These are phyloP conservation scores for Suaeda aralocaspica DNA, from an alignment of 148 eudicot genomes.

Conservation along the genomic window DNA sequence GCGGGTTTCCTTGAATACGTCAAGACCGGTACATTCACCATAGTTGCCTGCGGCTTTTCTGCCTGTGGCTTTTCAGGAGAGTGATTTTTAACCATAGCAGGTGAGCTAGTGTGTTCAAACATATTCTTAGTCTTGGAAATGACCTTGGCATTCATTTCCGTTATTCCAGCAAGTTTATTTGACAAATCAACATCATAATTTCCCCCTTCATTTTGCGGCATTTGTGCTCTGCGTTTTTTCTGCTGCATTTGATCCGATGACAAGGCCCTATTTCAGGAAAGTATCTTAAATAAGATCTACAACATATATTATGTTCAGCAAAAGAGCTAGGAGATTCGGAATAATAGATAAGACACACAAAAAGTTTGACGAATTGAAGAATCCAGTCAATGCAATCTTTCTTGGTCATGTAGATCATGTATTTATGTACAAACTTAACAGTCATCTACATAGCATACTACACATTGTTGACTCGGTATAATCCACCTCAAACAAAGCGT, in stretches of 20 bases:
- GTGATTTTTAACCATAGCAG: conserved; percentile 10
- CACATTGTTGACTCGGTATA: background rate
- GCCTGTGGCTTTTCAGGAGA: conserved; percentile 7
- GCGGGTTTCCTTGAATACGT: conserved; percentile 10
- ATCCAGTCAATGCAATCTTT: background rate
- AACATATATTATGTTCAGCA: background rate
- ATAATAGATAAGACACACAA: background rate
- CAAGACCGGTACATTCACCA: conserved; percentile 20
- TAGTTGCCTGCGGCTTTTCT: conserved; percentile 7
- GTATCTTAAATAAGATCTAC: background rate
- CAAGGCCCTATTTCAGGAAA: conserved; percentile 9
- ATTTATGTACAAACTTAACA: background rate
- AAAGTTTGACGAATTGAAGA: background rate
- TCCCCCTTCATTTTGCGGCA: background rate
- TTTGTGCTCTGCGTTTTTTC: conserved; percentile 2
- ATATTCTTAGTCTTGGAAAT: background rate
- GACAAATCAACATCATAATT: conserved; percentile 11
- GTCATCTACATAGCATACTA: background rate
- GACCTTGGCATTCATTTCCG: background rate
- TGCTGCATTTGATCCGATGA: conserved; percentile 12
- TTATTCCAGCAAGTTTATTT: conserved; percentile 8
- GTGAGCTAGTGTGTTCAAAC: background rate
- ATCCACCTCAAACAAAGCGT: background rate
- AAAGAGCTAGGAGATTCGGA: background rate
- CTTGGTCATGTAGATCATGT: background rate